phyloP scores from a whole-genome alignment of 257 asterid species.

The Plantago ovata region DNA sequence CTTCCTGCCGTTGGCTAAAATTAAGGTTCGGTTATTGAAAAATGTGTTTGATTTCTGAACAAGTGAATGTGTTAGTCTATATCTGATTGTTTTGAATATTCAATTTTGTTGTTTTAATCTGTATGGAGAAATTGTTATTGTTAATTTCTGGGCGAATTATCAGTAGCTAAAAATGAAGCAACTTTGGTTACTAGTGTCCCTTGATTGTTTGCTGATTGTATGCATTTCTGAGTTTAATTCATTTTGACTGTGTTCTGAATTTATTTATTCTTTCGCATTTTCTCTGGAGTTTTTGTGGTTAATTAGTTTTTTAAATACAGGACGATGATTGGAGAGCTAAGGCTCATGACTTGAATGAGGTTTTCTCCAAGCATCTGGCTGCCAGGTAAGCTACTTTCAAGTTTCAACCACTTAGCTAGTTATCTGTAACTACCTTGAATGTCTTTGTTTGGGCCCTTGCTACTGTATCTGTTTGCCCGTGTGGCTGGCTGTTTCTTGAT shows the following conservation, averaged over 20 bases:
- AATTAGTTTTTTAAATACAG: conserved; percentile 33
- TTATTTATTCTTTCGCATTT: too few species aligned
- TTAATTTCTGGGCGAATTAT: too few species aligned
- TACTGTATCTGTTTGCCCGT: too few species aligned
- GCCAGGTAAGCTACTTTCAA: conserved; percentile 39
- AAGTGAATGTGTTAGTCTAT: not conserved
- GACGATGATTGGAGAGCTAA: conserved; percentile 57
- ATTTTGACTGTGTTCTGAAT: too few species aligned
- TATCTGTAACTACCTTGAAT: too few species aligned
- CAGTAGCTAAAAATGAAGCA: conserved; percentile 2
- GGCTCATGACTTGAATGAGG: conserved; percentile 57
- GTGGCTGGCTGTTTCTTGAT: not conserved
- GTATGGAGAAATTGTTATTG: too few species aligned
- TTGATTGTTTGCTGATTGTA: not conserved
- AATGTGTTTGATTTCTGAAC: not conserved
- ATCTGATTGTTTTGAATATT: too few species aligned
- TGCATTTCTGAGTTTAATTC: not conserved
- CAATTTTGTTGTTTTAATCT: too few species aligned
- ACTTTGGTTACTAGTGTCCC: conserved; percentile 3
- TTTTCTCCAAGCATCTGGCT: conserved; percentile 48
- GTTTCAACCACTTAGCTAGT: too few species aligned
- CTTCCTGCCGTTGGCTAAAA: conserved; percentile 39
- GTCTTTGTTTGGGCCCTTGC: too few species aligned
- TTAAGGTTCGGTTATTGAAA: conserved; percentile 3
- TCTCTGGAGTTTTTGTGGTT: conserved; percentile 5